A percentile compares a stretch with the other conserved stretches of the same genome.
Evolutionary conservation across 2,329 filamentous ascomycete genomes (phyloP).

Genomic region (Colletotrichum shisoi): DNA sequence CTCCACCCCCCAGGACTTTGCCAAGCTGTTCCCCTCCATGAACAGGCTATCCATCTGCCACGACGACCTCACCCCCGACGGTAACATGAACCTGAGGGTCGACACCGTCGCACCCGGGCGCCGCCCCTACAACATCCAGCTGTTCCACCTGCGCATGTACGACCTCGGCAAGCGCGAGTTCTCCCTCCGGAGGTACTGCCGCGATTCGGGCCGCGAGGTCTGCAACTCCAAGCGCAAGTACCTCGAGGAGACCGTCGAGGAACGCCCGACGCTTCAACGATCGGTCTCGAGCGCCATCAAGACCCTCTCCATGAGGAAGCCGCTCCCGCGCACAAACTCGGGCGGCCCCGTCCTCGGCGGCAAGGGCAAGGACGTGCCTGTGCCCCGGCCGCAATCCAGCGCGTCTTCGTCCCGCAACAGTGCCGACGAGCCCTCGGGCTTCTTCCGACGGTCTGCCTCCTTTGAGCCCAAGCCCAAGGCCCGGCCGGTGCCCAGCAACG

Average conservation of each 20-base stretch:
- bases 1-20: constrained; percentile 83
- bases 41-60: constrained; percentile 84
- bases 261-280: constrained; percentile 53
- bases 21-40: constrained; percentile 83
- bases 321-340: constrained; percentile 50
- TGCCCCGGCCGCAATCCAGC: constrained; percentile 49
- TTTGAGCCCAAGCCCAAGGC: constrained; percentile 50
- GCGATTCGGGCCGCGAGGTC: constrained; percentile 91
- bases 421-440: constrained; percentile 46
- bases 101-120: constrained; percentile 76
- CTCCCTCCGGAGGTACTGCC: constrained; percentile 88
- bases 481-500: constrained; percentile 69
- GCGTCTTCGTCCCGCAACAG: constrained; percentile 47
- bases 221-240: constrained; percentile 82
- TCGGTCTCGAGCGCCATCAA: constrained; percentile 61
- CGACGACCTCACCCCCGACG: constrained; percentile 87
- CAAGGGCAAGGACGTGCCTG: constrained; percentile 40
- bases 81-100: constrained; percentile 94
- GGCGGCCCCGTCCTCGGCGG: constrained; percentile 44
- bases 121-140: constrained; percentile 72
- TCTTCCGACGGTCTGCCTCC: constrained; percentile 44
- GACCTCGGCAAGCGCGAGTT: constrained; percentile 87
- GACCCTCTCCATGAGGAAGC: constrained; percentile 52
- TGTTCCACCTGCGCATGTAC: constrained; percentile 96
- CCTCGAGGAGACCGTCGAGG: constrained; percentile 59